These are phyloP conservation scores for Phytophthora pluvialis DNA, from an alignment of 352 stramenopile genomes.

Conservation along the genomic window DNA sequence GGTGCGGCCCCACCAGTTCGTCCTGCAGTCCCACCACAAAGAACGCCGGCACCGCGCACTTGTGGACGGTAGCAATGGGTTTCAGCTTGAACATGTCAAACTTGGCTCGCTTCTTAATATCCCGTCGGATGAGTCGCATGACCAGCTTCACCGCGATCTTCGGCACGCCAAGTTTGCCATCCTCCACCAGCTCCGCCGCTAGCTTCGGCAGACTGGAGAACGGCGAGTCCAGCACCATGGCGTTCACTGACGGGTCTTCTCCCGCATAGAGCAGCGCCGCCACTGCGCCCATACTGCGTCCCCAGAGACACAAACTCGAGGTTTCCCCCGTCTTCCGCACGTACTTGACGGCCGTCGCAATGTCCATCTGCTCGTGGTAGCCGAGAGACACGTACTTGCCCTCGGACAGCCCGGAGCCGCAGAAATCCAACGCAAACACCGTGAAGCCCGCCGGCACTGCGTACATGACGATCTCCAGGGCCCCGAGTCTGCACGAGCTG, in stretches of 20 bases:
- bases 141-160: conserved; percentile 86
- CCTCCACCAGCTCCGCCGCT: conserved; percentile 78
- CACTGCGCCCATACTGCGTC: conserved; percentile 83
- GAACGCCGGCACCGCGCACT: conserved; percentile 78
- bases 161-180: conserved; percentile 82
- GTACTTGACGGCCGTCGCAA: conserved; percentile 75
- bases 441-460: conserved; percentile 80
- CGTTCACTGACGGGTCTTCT: conserved; percentile 61
- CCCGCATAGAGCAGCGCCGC: conserved; percentile 74
- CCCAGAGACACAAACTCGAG: conserved; percentile 78
- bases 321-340: conserved; percentile 55
- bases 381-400: conserved; percentile 88
- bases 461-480: conserved; percentile 80
- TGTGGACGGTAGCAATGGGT: conserved; percentile 72
- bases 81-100: conserved; percentile 92
- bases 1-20: conserved; percentile 79
- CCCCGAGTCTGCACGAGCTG: conserved; percentile 78
- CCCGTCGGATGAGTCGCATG: conserved; percentile 77
- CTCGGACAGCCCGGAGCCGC: conserved; percentile 74
- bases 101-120: conserved; percentile 83
- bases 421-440: conserved; percentile 85
- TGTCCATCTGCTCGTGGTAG: conserved; percentile 79
- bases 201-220: conserved; percentile 81
- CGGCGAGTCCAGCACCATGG: conserved; percentile 85
- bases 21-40: conserved; percentile 82